Percentiles rank a stretch among this genome's conserved stretches.
phyloP scores from a whole-genome alignment of 169 alveolate genomes.

The Prorocentrum cordatum region DNA sequence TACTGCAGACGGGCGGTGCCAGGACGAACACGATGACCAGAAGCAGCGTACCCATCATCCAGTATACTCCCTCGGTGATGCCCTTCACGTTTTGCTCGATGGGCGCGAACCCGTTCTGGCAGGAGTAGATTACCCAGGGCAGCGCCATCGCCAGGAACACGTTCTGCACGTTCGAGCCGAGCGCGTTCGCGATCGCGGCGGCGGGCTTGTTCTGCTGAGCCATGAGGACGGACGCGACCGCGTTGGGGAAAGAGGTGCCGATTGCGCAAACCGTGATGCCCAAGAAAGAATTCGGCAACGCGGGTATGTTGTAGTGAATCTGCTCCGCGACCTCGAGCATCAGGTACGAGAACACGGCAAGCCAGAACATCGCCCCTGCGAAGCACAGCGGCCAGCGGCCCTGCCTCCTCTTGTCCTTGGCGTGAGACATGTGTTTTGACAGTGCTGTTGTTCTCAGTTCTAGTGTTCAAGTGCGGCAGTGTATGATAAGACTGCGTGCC shows the following conservation, averaged over 20 bases:
- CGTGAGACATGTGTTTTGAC: too few species aligned
- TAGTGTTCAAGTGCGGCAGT: too few species aligned
- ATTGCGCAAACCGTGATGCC: slow-evolving; percentile 66
- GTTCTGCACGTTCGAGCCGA: slow-evolving; percentile 63
- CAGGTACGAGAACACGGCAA: slow-evolving; percentile 45
- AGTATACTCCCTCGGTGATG: background rate
- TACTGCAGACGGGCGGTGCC: slow-evolving; percentile 25
- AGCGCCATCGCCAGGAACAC: slow-evolving; percentile 60
- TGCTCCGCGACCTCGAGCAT: slow-evolving; percentile 35
- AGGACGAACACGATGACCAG: slow-evolving; percentile 24
- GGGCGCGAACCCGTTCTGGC: slow-evolving; percentile 28
- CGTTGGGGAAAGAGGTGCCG: slow-evolving; percentile 63
- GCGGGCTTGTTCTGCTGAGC: slow-evolving; percentile 68
- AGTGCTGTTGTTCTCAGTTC: too few species aligned
- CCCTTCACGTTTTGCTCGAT: slow-evolving; percentile 2
- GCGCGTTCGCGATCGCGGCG: slow-evolving; percentile 60
- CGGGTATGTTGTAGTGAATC: slow-evolving; percentile 54
- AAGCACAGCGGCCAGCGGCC: slow-evolving; percentile 33
- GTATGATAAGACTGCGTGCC: too few species aligned
- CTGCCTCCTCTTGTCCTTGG: slow-evolving; percentile 25
- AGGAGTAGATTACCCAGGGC: slow-evolving; percentile 53
- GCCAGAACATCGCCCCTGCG: background rate
- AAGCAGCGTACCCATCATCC: slow-evolving; percentile 49
- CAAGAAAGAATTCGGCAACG: slow-evolving; percentile 27
- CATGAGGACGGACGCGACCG: slow-evolving; percentile 57